phyloP scores from a whole-genome alignment of 2,329 filamentous ascomycete genomes.

The Fusarium euwallaceae region DNA sequence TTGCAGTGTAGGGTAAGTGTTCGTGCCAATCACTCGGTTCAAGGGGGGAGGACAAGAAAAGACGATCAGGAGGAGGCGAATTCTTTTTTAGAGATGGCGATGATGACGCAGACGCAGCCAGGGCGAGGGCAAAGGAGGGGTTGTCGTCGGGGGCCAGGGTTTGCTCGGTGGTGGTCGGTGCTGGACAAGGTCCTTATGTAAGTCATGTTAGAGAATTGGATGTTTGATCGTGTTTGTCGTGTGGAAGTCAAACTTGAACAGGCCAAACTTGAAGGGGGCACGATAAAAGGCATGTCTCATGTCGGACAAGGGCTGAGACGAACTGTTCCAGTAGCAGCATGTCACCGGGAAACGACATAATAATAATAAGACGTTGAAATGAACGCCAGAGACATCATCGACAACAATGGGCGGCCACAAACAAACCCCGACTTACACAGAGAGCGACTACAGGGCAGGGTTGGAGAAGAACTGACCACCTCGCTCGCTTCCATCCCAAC shows the following conservation, averaged over 20 bases:
- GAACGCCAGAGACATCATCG: neutral
- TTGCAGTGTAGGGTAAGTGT: constrained; percentile 39
- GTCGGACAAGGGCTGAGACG: neutral
- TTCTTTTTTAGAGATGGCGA: neutral
- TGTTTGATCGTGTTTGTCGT: neutral
- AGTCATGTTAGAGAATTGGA: constrained; percentile 30
- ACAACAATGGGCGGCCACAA: neutral
- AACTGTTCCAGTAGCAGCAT: neutral
- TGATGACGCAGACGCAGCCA: constrained; percentile 24
- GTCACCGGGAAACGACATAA: neutral
- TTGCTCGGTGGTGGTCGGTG: constrained; percentile 12
- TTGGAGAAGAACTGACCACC: constrained; percentile 9
- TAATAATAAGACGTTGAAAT: neutral
- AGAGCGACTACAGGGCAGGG: constrained; percentile 27
- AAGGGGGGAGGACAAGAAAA: constrained; percentile 3
- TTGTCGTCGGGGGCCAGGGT: constrained; percentile 1
- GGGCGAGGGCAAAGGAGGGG: neutral
- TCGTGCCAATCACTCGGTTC: neutral
- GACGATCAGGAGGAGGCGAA: constrained; percentile 22
- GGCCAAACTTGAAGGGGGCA: neutral
- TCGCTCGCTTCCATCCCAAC: neutral
- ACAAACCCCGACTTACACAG: constrained; percentile 20
- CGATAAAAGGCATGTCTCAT: neutral
- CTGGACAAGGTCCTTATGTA: constrained; percentile 1
- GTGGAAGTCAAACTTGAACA: neutral